phyloP scores from a whole-genome alignment of 768 basidiomycete genomes.

The Phaeotremella fagi region DNA sequence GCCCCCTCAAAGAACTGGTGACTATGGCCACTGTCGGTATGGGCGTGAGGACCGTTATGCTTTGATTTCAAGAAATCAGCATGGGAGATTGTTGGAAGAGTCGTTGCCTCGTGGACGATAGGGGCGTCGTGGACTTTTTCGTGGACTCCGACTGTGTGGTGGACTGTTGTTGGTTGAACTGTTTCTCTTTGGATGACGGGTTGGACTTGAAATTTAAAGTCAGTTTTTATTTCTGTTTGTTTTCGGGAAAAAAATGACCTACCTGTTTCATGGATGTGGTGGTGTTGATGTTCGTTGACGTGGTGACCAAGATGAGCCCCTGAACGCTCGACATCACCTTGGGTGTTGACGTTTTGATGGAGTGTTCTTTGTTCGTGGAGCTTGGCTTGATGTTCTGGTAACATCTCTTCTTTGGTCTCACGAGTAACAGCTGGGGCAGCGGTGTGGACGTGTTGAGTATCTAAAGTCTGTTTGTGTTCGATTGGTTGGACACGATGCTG shows the following conservation, averaged over 20 bases:
- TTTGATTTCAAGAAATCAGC: constrained; percentile 43
- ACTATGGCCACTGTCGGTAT: constrained; percentile 39
- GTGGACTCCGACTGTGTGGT: constrained; percentile 49
- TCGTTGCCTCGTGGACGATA: constrained; percentile 48
- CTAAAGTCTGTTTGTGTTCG: constrained; percentile 36
- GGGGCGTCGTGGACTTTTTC: constrained; percentile 50
- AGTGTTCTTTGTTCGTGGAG: constrained; percentile 42
- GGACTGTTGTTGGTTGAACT: constrained; percentile 47
- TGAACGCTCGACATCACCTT: constrained; percentile 33
- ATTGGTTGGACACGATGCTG: constrained; percentile 50
- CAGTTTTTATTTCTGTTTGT: neutral
- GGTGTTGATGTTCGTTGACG: constrained; percentile 49
- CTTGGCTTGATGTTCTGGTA: constrained; percentile 47
- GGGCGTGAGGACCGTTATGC: constrained; percentile 28
- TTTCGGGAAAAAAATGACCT: neutral
- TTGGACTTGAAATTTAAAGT: constrained; percentile 16
- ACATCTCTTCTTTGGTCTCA: constrained; percentile 47
- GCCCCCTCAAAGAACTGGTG: constrained; percentile 47
- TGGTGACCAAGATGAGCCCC: constrained; percentile 35
- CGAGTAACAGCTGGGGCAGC: constrained; percentile 41
- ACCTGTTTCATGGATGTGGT: constrained; percentile 47
- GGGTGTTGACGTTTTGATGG: constrained; percentile 36
- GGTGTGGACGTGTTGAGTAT: constrained; percentile 42
- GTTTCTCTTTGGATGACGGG: constrained; percentile 51
- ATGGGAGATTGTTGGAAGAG: constrained; percentile 45